A percentile compares a stretch with the other conserved stretches of the same genome.
Conservation (phyloP, 257 asterid species). For the Craterostigma plantagineum region DNA sequence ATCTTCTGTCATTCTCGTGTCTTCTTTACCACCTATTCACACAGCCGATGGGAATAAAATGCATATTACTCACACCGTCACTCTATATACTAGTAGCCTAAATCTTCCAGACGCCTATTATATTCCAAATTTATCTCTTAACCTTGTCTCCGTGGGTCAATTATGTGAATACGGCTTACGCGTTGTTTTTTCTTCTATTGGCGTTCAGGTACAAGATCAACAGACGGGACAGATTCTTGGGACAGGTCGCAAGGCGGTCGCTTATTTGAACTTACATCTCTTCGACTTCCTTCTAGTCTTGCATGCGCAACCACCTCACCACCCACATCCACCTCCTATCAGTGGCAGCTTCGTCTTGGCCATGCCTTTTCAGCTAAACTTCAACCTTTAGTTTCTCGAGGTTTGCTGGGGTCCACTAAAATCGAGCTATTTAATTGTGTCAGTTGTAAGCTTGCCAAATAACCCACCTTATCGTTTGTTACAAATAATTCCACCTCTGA, state of each 20-base stretch:
- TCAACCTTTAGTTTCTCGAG: slow-evolving; percentile 6
- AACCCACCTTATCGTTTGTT: background rate
- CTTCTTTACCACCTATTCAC: background rate
- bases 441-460: slow-evolving; percentile 2
- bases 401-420: slow-evolving; percentile 1
- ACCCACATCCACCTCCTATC: background rate
- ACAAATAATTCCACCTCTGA: background rate
- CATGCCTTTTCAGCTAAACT: slow-evolving; percentile 5
- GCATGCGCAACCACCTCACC: slow-evolving; percentile 1
- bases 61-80: slow-evolving; percentile 1
- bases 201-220: slow-evolving; percentile 5
- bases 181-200: slow-evolving; percentile 2
- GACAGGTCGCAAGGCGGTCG: slow-evolving; percentile 4
- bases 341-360: slow-evolving; percentile 5
- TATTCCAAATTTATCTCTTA: slow-evolving; percentile 4
- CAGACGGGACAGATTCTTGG: slow-evolving; percentile 8
- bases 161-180: slow-evolving; percentile 1
- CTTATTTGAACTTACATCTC: slow-evolving; percentile 8
- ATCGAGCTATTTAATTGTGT: slow-evolving; percentile 6
- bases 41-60: slow-evolving; percentile 3
- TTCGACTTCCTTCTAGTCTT: background rate
- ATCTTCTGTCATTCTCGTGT: background rate
- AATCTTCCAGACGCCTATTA: background rate
- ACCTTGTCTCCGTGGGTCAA: slow-evolving; percentile 5
- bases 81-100: background rate